phyloP scores from a whole-genome alignment of 768 basidiomycete genomes.

The Mycena amicta region DNA sequence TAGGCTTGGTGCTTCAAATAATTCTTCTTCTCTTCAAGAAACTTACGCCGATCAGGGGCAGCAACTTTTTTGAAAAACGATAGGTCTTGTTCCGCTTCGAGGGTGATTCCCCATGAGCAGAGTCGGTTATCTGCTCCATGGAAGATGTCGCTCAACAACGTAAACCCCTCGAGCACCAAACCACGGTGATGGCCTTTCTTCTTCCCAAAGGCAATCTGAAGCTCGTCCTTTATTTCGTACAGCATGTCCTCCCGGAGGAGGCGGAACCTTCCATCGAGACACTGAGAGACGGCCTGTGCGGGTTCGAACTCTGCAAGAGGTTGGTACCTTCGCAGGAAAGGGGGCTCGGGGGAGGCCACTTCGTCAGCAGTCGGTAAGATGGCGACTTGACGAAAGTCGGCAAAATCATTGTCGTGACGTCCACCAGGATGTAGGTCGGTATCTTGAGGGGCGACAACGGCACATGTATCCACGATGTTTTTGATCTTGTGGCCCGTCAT shows the following conservation, averaged over 20 bases:
- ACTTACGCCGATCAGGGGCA: slow-evolving; percentile 38
- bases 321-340: slow-evolving; percentile 52
- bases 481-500: slow-evolving; percentile 36
- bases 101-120: slow-evolving; percentile 40
- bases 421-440: slow-evolving; percentile 53
- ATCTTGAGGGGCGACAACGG: slow-evolving; percentile 21
- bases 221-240: slow-evolving; percentile 57
- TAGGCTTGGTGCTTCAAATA: slow-evolving; percentile 57
- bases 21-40: slow-evolving; percentile 40
- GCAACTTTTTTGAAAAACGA: slow-evolving; percentile 37
- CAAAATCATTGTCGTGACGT: slow-evolving; percentile 70
- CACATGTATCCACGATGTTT: slow-evolving; percentile 35
- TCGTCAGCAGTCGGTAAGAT: slow-evolving; percentile 68
- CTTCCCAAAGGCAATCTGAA: slow-evolving; percentile 42
- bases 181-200: slow-evolving; percentile 42
- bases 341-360: slow-evolving; percentile 41
- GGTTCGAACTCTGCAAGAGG: slow-evolving; percentile 46
- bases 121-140: slow-evolving; percentile 18
- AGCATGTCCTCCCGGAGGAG: slow-evolving; percentile 67
- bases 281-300: slow-evolving; percentile 42
- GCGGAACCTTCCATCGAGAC: slow-evolving; percentile 67
- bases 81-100: slow-evolving; percentile 39
- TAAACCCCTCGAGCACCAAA: slow-evolving; percentile 38
- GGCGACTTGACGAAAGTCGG: slow-evolving; percentile 60
- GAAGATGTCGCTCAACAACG: slow-evolving; percentile 31